phyloP scores from a whole-genome alignment of 2,329 filamentous ascomycete genomes.

The Penicillium sp. region DNA sequence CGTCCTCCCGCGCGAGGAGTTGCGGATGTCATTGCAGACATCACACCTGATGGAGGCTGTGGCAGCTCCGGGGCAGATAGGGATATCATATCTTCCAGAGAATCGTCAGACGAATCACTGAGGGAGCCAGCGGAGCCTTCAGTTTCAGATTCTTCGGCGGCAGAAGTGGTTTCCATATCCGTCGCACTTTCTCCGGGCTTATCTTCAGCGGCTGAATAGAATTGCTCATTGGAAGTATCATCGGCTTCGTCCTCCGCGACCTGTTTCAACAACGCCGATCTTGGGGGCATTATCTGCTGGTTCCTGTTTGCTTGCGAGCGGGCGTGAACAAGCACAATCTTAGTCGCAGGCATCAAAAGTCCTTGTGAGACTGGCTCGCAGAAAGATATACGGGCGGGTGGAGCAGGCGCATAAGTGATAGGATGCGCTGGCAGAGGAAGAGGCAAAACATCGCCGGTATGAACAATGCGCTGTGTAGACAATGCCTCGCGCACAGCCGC shows the following conservation, averaged over 20 bases:
- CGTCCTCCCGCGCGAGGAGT: slow-evolving; percentile 75
- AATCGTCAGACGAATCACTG: slow-evolving; percentile 86
- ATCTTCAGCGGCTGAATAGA: slow-evolving; percentile 89
- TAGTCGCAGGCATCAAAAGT: slow-evolving; percentile 71
- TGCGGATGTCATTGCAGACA: slow-evolving; percentile 76
- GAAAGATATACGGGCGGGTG: slow-evolving; percentile 83
- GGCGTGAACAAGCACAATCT: slow-evolving; percentile 72
- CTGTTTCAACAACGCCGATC: slow-evolving; percentile 59
- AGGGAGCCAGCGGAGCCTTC: slow-evolving; percentile 51
- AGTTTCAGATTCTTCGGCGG: slow-evolving; percentile 63
- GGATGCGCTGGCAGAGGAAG: slow-evolving; percentile 76
- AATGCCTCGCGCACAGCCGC: slow-evolving; percentile 73
- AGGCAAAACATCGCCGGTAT: slow-evolving; percentile 79
- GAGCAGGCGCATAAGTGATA: slow-evolving; percentile 79
- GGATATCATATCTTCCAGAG: slow-evolving; percentile 90
- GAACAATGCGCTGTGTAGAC: slow-evolving; percentile 71
- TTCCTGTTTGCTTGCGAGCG: slow-evolving; percentile 41
- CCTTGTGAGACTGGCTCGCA: slow-evolving; percentile 95
- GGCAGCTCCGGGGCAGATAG: slow-evolving; percentile 76
- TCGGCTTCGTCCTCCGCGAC: slow-evolving; percentile 64
- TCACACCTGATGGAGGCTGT: slow-evolving; percentile 73
- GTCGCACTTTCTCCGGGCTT: slow-evolving; percentile 47
- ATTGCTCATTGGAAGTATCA: slow-evolving; percentile 84
- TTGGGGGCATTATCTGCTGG: slow-evolving; percentile 47
- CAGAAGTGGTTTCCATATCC: slow-evolving; percentile 55